Evolutionary conservation across 345 rosid species (phyloP), one percentile per base, ranked within the genome.

Genomic region (Hibiscus trionum): DNA sequence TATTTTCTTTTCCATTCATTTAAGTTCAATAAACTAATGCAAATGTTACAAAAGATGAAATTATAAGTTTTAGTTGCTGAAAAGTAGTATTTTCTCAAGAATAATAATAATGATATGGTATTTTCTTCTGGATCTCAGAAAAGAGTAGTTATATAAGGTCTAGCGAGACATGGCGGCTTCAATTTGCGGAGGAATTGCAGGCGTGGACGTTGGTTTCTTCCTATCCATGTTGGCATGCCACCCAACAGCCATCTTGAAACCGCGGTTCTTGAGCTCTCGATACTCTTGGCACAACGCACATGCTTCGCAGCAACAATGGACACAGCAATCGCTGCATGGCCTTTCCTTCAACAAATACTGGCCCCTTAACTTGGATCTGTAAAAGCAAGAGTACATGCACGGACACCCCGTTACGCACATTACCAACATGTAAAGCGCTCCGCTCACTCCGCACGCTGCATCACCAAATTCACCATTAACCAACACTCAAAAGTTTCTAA

Each of bases 171-270:
- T 89, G 39, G 77, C 80, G 31, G 62, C 71, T 70, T 86, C 85
- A 50, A 79, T 24, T 27, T 69, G 3, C 3, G 93, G 91, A 72
- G 82, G 85, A 53, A 60, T 50, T 47, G 80, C 81, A 7, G 80
- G 80, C 2, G 65, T 6, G 4, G 80, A 74, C 2, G 63, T 7
- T 65, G 87, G 74, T 52, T 76, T 80, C 42, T 79, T 85, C 83
- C 86, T 77, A 60, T 84, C 88, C 86, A 88, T 66, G 72, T 88
- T 90, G 44, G 88, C 97, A 58, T 90, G 88, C 97, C 96, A 88
- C 26, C 97, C 90, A 83, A 63, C 17, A 16, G 88, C 70, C 80
- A 87, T 71, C 77, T 91, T 84, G 26, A 84, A 86, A 61, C 97
- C 95, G 2, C 75, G 91, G 47, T 75, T 76, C 39, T 69, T 75